Base-by-base conservation (phyloP, 2,329 filamentous ascomycete species). In the Fusarium acutatum region DNA sequence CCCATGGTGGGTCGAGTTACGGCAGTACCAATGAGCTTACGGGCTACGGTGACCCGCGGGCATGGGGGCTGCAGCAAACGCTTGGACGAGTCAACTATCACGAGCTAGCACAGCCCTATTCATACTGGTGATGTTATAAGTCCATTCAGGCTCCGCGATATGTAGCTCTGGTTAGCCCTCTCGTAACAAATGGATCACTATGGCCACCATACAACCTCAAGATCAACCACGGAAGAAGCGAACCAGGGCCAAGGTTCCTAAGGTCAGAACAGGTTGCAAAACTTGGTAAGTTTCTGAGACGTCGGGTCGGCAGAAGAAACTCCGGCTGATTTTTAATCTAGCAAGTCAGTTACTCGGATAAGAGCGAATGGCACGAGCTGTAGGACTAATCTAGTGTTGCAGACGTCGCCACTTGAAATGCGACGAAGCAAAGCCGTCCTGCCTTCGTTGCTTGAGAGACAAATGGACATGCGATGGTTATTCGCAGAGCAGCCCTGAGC, bases 381-480 rank as follows among this genome's bases (percentile, higher is more conserved):
- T 18, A 20, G 18, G 38, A 28, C 60, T 57, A 32, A 69, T 35
- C 32, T 24, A n/a, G 12, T 62, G n/a, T 32, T 30, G 11, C 37
- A 74, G 71, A 68, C 72, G 66, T 20, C 71, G 70, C 6, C 71
- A 73, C 61, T 34, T 74, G 22, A 74, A 74, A 50, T 74, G 71
- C 9, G 71, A 74, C 37, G 71, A 73, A 46, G 59, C 32, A 20
- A 69, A 53, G 26, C 71, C 70, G 3, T 40, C 43, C 13, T 74
- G 70, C 7, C 50, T 52, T 20, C 50, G 70, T 26, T 74, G 70
- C 20, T 22, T 41, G 24, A 64, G 38, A 18, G 67, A 73, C 24
- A 47, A 59, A 28, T 65, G 65, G 26, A 70, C 57, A 20, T 74
- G 71, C 24, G 70, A 71, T n/a, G 71, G 71, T 13, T 74, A 74